Percentiles rank a stretch among this genome's conserved stretches.
Conservation (phyloP, 768 basidiomycete genomes). For the Lentinula lateritia region DNA sequence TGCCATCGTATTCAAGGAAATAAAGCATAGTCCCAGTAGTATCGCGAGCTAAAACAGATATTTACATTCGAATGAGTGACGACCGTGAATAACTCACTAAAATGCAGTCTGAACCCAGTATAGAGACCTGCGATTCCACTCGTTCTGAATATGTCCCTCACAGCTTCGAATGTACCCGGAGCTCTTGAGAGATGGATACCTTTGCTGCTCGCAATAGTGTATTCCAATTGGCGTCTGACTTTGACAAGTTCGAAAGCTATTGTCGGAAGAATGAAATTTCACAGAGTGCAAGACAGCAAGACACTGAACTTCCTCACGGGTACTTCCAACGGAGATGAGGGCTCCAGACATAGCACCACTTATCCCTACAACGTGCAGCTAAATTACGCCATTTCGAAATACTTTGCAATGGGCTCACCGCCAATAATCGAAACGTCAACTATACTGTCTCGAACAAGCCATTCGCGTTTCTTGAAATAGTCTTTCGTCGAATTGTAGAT, state of each 20-base stretch:
- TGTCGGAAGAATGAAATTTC: not conserved
- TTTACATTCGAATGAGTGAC: not conserved
- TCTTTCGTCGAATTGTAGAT: constrained; percentile 87
- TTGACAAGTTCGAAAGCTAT: constrained; percentile 93
- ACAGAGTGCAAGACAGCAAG: constrained; percentile 24
- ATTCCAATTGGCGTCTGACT: constrained; percentile 90
- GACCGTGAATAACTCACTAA: constrained; percentile 40
- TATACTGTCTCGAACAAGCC: constrained; percentile 53
- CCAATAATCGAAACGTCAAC: constrained; percentile 73
- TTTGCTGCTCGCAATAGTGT: constrained; percentile 79
- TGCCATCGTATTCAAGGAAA: constrained; percentile 90
- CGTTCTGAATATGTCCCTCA: constrained; percentile 67
- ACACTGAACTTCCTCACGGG: constrained; percentile 45
- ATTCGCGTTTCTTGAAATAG: constrained; percentile 51
- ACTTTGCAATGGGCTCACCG: not conserved
- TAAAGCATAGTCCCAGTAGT: constrained; percentile 87
- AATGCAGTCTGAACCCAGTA: constrained; percentile 84
- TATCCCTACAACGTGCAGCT: constrained; percentile 33
- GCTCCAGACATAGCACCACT: constrained; percentile 88
- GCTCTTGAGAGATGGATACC: constrained; percentile 68
- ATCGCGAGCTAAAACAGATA: constrained; percentile 63
- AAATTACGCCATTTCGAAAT: not conserved
- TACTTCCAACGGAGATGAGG: constrained; percentile 82
- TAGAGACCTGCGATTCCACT: constrained; percentile 68
- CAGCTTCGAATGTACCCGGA: constrained; percentile 73